Percentiles rank a stretch among this genome's conserved stretches.
Evolutionary conservation across 2,329 filamentous ascomycete species (phyloP).

Genomic region (Madurella mycetomatis): DNA sequence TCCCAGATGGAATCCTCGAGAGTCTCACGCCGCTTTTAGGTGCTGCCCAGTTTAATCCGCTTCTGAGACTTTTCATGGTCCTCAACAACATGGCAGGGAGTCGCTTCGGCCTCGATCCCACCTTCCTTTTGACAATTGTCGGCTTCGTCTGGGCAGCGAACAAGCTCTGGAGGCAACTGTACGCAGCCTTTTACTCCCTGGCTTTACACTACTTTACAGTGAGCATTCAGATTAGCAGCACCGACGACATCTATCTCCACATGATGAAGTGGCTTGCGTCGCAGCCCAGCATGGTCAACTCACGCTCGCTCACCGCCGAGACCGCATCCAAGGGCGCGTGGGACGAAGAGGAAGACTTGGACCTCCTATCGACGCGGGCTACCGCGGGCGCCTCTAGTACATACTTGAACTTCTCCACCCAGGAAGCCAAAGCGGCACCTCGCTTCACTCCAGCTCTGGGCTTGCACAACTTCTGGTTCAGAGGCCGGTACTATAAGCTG

Average conservation of each 20-base stretch:
- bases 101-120: constrained; percentile 46
- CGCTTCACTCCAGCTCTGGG: constrained; percentile 53
- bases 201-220: constrained; percentile 46
- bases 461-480: constrained; percentile 51
- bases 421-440: constrained; percentile 49
- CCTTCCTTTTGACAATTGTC: constrained; percentile 41
- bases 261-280: constrained; percentile 55
- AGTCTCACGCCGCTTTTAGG: constrained; percentile 44
- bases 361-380: constrained; percentile 34
- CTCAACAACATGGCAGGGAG: constrained; percentile 43
- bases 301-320: constrained; percentile 51
- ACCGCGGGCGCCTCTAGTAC: constrained; percentile 38
- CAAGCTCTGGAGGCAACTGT: constrained; percentile 36
- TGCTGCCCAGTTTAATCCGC: constrained; percentile 34
- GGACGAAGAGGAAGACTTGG: constrained; percentile 50
- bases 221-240: constrained; percentile 48
- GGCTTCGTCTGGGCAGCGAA: constrained; percentile 46
- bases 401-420: constrained; percentile 58
- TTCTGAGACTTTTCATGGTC: constrained; percentile 40
- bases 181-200: constrained; percentile 29
- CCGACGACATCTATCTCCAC: constrained; percentile 55
- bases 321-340: constrained; percentile 52
- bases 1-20: constrained; percentile 35
- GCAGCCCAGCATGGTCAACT: constrained; percentile 48
- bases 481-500: constrained; percentile 47